Percentiles rank a stretch among this genome's conserved stretches.
Conservation (phyloP, 768 basidiomycete species). For the Suillus placidus region DNA sequence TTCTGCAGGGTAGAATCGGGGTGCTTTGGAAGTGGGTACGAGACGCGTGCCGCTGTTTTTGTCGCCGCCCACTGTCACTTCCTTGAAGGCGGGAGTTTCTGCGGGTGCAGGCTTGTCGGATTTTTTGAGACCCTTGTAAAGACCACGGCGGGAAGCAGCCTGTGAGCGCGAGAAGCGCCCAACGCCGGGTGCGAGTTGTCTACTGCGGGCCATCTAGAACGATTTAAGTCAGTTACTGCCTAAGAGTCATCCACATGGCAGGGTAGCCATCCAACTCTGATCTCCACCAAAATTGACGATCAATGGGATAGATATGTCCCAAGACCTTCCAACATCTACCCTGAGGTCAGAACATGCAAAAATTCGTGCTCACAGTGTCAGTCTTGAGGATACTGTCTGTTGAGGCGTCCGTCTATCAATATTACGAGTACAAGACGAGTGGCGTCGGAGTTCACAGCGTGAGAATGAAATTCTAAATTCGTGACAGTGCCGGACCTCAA, state of each 20-base stretch:
- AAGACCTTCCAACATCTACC: neutral
- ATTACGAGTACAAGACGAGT: constrained; percentile 1
- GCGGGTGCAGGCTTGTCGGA: constrained; percentile 63
- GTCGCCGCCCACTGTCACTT: constrained; percentile 83
- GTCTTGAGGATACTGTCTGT: constrained; percentile 46
- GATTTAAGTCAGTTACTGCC: constrained; percentile 21
- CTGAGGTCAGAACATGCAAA: constrained; percentile 17
- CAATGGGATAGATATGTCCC: constrained; percentile 1
- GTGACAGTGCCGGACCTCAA: too few relatives aligned
- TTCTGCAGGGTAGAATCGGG: constrained; percentile 94
- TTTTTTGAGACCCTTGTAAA: constrained; percentile 86
- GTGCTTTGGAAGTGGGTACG: constrained; percentile 82
- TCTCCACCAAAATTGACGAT: constrained; percentile 14
- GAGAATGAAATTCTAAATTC: constrained; percentile 27
- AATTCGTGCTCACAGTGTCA: constrained; percentile 43
- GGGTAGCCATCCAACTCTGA: constrained; percentile 37
- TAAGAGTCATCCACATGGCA: constrained; percentile 38
- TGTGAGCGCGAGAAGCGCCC: constrained; percentile 84
- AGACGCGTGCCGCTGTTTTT: constrained; percentile 91
- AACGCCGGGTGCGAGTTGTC: constrained; percentile 80
- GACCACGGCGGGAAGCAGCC: constrained; percentile 77
- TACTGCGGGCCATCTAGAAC: constrained; percentile 80
- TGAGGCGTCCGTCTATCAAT: constrained; percentile 26
- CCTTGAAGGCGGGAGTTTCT: constrained; percentile 63
- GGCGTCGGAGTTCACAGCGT: constrained; percentile 19